Evolutionary conservation across 2,329 filamentous ascomycete species (phyloP).

Genomic region (Penicillium sp.): DNA sequence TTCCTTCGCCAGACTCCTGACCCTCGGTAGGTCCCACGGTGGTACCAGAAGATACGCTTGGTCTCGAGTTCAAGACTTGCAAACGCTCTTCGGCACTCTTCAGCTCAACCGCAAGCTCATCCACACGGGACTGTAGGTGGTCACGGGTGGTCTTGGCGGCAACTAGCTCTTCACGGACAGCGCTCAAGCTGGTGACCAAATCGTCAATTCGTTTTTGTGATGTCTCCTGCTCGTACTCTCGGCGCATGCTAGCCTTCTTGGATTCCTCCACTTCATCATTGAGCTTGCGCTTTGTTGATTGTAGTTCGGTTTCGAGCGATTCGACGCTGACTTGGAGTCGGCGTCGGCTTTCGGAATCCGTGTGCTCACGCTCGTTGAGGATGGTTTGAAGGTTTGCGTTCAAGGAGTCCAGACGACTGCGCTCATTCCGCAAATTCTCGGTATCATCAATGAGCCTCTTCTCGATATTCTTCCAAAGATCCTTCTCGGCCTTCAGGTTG

Average conservation of each 20-base stretch:
- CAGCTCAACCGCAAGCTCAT: constrained; percentile 84
- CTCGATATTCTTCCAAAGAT: constrained; percentile 91
- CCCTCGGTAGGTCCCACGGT: constrained; percentile 44
- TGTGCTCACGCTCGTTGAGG: constrained; percentile 85
- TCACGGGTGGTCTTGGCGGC: constrained; percentile 84
- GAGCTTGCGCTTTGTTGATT: constrained; percentile 76
- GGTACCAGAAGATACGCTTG: constrained; percentile 60
- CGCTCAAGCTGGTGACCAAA: constrained; percentile 73
- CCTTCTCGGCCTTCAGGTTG: constrained; percentile 92
- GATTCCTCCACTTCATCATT: constrained; percentile 78
- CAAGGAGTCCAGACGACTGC: constrained; percentile 76
- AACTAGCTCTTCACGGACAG: constrained; percentile 82
- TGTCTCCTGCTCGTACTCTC: constrained; percentile 87
- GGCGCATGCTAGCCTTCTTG: constrained; percentile 77
- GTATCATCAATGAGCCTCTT: constrained; percentile 85
- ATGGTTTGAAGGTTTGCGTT: constrained; percentile 82
- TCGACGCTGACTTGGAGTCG: constrained; percentile 78
- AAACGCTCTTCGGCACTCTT: constrained; percentile 86
- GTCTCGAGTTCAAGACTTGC: constrained; percentile 76
- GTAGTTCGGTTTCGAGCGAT: constrained; percentile 73
- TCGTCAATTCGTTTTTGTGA: constrained; percentile 91
- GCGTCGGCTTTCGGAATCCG: constrained; percentile 77
- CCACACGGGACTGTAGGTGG: constrained; percentile 82
- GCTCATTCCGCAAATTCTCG: constrained; percentile 78
- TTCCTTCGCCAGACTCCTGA: constrained; percentile 53